These are phyloP conservation scores for Viola odorata DNA, from an alignment of 345 rosid genomes.

Conservation along the genomic window DNA sequence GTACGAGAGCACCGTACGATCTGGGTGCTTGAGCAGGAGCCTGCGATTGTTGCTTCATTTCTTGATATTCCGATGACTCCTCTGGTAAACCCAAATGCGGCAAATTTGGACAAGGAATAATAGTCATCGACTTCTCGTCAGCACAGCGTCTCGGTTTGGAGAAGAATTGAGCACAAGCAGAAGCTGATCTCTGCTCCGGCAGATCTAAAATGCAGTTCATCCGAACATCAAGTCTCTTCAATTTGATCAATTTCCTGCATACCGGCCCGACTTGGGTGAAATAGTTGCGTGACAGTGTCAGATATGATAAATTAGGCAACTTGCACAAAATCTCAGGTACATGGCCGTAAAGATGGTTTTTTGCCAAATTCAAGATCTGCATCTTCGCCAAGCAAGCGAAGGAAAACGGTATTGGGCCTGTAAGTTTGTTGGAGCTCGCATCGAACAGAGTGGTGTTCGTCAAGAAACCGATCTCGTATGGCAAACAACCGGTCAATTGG, in stretches of 20 bases:
- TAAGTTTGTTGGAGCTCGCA: slow-evolving; percentile 34
- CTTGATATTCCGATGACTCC: neutral
- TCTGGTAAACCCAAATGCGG: neutral
- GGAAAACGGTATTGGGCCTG: slow-evolving; percentile 52
- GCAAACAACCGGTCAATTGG: slow-evolving; percentile 43
- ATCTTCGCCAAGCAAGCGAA: slow-evolving; percentile 45
- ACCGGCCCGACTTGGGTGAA: slow-evolving; percentile 51
- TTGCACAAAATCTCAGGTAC: slow-evolving; percentile 48
- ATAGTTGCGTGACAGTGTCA: slow-evolving; percentile 40
- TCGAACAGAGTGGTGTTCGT: slow-evolving; percentile 32
- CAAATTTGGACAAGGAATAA: slow-evolving; percentile 32
- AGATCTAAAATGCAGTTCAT: slow-evolving; percentile 54
- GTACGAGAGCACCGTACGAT: slow-evolving; percentile 27
- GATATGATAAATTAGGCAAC: slow-evolving; percentile 28
- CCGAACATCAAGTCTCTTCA: slow-evolving; percentile 32
- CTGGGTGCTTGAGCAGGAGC: slow-evolving; percentile 13
- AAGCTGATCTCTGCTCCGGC: slow-evolving; percentile 33
- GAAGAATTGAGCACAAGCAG: slow-evolving; percentile 35
- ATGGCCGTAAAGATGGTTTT: slow-evolving; percentile 34
- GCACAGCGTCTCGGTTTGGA: slow-evolving; percentile 15
- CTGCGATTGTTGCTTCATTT: neutral
- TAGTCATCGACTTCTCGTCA: slow-evolving; percentile 13
- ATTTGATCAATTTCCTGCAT: slow-evolving; percentile 33
- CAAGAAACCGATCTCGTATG: slow-evolving; percentile 46
- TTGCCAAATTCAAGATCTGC: slow-evolving; percentile 30